Evolutionary conservation across 169 alveolate genomes (phyloP).

Genomic region (Cytauxzoon felis): DNA sequence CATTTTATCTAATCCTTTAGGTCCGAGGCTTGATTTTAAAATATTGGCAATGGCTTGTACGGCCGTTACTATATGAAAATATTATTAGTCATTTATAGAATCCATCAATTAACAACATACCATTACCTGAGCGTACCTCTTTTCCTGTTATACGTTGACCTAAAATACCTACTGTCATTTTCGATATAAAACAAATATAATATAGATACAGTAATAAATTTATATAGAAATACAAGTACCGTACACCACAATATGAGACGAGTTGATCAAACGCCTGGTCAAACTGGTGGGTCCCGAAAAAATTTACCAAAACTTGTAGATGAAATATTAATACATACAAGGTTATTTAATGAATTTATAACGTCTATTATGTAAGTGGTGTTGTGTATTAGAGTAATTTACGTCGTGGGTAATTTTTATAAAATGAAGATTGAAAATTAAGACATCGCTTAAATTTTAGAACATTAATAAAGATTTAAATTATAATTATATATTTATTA

Average conservation of each 20-base stretch:
- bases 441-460: too few relatives aligned
- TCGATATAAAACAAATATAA: background rate
- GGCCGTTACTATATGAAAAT: slow-evolving; percentile 84
- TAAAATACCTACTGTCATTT: slow-evolving; percentile 54
- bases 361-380: too few relatives aligned
- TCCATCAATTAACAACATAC: slow-evolving; percentile 21
- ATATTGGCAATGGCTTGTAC: slow-evolving; percentile 96
- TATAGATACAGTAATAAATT: background rate
- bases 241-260: background rate
- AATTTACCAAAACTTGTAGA: too few relatives aligned
- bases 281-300: too few relatives aligned
- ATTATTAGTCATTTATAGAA: background rate
- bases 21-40: slow-evolving; percentile 96
- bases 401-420: too few relatives aligned
- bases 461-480: too few relatives aligned
- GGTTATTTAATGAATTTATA: too few relatives aligned
- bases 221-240: background rate
- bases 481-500: too few relatives aligned
- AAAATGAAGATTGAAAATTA: too few relatives aligned
- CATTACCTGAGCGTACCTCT: slow-evolving; percentile 60
- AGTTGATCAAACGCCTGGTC: background rate
- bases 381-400: too few relatives aligned
- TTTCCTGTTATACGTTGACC: slow-evolving; percentile 63
- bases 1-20: slow-evolving; percentile 99
- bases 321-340: too few relatives aligned